phyloP scores from a whole-genome alignment of 2,329 filamentous ascomycete genomes.

The Phialocephala subalpina region DNA sequence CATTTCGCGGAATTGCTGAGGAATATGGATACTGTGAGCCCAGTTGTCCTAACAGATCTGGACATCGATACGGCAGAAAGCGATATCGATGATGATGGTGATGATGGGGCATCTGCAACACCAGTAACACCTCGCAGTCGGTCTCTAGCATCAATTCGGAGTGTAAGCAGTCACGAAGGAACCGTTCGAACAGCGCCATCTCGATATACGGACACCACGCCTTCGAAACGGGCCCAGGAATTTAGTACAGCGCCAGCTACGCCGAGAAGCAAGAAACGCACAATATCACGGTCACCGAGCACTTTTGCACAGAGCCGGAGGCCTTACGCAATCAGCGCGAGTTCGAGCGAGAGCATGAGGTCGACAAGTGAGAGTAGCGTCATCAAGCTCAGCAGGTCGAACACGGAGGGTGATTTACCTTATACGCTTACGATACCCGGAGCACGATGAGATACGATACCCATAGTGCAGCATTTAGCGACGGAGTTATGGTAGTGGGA shows the following conservation, averaged over 20 bases:
- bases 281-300: slow-evolving; percentile 33
- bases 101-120: slow-evolving; percentile 37
- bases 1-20: slow-evolving; percentile 83
- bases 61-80: slow-evolving; percentile 35
- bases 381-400: slow-evolving; percentile 38
- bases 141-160: slow-evolving; percentile 38
- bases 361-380: slow-evolving; percentile 41
- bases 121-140: slow-evolving; percentile 37
- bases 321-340: slow-evolving; percentile 34
- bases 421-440: slow-evolving; percentile 40
- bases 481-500: slow-evolving; percentile 34
- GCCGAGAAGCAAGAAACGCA: slow-evolving; percentile 34
- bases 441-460: slow-evolving; percentile 24
- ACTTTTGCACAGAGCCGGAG: slow-evolving; percentile 38
- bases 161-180: slow-evolving; percentile 38
- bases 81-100: slow-evolving; percentile 41
- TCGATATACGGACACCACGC: slow-evolving; percentile 24
- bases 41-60: slow-evolving; percentile 34
- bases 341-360: slow-evolving; percentile 36
- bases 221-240: slow-evolving; percentile 26
- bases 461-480: slow-evolving; percentile 33
- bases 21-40: slow-evolving; percentile 66
- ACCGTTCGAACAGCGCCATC: slow-evolving; percentile 41
- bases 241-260: slow-evolving; percentile 40
- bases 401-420: slow-evolving; percentile 37